Percentiles rank a stretch among this genome's conserved stretches.
phyloP scores from a whole-genome alignment of 2,329 filamentous ascomycete species.

The Phaeosphaeriaceae sp. region DNA sequence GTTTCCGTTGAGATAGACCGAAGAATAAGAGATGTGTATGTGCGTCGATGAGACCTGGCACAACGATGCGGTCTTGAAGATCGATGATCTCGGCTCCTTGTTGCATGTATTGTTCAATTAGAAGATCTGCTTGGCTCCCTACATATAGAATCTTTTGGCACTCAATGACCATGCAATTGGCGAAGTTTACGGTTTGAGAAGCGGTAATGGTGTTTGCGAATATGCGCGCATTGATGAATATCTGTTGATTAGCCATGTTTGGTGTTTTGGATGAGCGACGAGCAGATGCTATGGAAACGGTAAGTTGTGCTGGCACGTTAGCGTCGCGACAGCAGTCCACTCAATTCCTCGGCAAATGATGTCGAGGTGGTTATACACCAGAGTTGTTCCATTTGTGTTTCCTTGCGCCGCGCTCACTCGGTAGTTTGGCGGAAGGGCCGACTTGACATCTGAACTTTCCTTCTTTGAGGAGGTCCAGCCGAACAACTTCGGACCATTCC shows the following conservation, averaged over 20 bases:
- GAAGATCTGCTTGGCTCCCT: background rate
- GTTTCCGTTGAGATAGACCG: constrained; percentile 58
- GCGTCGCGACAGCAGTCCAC: too few relatives aligned
- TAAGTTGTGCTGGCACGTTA: background rate
- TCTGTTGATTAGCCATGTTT: constrained; percentile 6
- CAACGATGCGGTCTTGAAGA: constrained; percentile 45
- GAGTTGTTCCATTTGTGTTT: background rate
- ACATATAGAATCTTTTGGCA: background rate
- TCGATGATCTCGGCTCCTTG: constrained; percentile 25
- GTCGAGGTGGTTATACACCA: background rate
- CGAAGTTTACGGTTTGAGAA: constrained; percentile 6
- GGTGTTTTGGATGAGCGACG: background rate
- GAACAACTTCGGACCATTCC: background rate
- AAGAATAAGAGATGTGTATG: constrained; percentile 62
- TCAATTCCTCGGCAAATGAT: background rate
- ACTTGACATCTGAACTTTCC: background rate
- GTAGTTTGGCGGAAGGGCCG: background rate
- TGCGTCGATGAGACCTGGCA: constrained; percentile 62
- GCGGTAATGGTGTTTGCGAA: constrained; percentile 7
- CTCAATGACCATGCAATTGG: constrained; percentile 12
- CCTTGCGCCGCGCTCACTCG: background rate
- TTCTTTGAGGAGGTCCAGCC: constrained; percentile 3
- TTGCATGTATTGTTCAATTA: constrained; percentile 5
- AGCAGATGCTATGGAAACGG: background rate
- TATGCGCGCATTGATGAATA: constrained; percentile 16